Conservation (phyloP, 441 rosid species). For the Isatis lusitanica region DNA sequence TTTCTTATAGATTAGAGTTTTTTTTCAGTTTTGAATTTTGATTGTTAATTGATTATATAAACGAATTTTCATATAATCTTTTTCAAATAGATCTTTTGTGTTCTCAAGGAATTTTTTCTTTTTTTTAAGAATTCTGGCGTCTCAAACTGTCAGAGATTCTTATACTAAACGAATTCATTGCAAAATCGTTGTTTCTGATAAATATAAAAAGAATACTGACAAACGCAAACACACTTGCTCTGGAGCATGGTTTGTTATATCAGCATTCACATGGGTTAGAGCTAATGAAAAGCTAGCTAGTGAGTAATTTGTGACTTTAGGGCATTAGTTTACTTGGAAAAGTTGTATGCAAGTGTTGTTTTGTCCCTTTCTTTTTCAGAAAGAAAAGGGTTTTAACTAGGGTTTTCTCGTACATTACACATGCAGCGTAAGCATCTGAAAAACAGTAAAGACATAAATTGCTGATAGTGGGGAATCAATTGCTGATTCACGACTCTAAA, state of each 20-base stretch:
- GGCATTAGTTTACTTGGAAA: slow-evolving; percentile 30
- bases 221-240: not conserved
- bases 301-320: slow-evolving; percentile 19
- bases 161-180: not conserved
- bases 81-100: not conserved
- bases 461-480: slow-evolving; percentile 40
- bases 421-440: slow-evolving; percentile 37
- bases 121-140: too few species aligned
- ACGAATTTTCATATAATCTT: not conserved
- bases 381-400: slow-evolving; percentile 11
- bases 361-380: slow-evolving; percentile 31
- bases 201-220: not conserved
- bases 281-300: slow-evolving; percentile 32
- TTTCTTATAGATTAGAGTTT: not conserved
- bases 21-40: not conserved
- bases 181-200: not conserved
- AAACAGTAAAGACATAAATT: slow-evolving; percentile 16
- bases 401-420: slow-evolving; percentile 25
- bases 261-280: slow-evolving; percentile 33
- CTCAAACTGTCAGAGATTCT: not conserved
- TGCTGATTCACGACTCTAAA: slow-evolving; percentile 35
- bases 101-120: too few species aligned
- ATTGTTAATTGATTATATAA: not conserved
- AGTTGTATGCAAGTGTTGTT: slow-evolving; percentile 35
- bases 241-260: not conserved